These are phyloP conservation scores for Rhododendron kiyosumense DNA, from an alignment of 148 eudicot species.

Conservation along the genomic window DNA sequence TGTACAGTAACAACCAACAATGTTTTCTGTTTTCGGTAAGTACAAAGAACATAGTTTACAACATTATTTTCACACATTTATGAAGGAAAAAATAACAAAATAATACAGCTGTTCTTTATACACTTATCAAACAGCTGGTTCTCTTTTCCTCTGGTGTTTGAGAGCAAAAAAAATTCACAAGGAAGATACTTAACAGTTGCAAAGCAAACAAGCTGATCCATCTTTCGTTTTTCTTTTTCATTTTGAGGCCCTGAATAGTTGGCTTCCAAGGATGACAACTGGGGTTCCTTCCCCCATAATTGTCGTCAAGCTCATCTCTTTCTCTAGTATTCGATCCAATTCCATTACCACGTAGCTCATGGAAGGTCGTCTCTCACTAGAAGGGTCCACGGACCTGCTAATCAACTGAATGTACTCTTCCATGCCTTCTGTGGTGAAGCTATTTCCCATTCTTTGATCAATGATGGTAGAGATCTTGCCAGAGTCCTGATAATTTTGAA, in stretches of 20 bases:
- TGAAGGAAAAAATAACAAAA: conserved; percentile 32
- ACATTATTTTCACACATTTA: conserved; percentile 18
- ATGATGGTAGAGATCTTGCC: conserved; percentile 54
- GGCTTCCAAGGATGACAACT: conserved; percentile 93
- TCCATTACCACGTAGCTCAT: conserved; percentile 66
- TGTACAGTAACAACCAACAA: conserved; percentile 32
- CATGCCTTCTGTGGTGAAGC: conserved; percentile 88
- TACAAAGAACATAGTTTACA: conserved; percentile 27
- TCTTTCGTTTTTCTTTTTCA: conserved; percentile 15
- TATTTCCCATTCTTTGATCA: conserved; percentile 74
- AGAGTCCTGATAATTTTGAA: conserved; percentile 64
- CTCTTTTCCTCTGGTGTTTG: conserved; percentile 15
- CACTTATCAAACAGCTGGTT: conserved; percentile 80
- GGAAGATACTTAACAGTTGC: conserved; percentile 28
- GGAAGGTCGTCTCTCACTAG: conserved; percentile 68
- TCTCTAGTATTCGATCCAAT: conserved; percentile 86
- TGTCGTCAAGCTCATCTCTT: conserved; percentile 93
- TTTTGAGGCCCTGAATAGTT: conserved; percentile 76
- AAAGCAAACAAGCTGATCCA: conserved; percentile 8
- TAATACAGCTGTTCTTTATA: conserved; percentile 68
- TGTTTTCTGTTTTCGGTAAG: not conserved
- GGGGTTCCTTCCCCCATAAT: conserved; percentile 98
- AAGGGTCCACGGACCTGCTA: conserved; percentile 61
- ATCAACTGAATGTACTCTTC: conserved; percentile 76
- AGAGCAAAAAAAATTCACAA: conserved; percentile 24